phyloP scores from a whole-genome alignment of 352 stramenopile genomes.

The Phytophthora pistaciae region DNA sequence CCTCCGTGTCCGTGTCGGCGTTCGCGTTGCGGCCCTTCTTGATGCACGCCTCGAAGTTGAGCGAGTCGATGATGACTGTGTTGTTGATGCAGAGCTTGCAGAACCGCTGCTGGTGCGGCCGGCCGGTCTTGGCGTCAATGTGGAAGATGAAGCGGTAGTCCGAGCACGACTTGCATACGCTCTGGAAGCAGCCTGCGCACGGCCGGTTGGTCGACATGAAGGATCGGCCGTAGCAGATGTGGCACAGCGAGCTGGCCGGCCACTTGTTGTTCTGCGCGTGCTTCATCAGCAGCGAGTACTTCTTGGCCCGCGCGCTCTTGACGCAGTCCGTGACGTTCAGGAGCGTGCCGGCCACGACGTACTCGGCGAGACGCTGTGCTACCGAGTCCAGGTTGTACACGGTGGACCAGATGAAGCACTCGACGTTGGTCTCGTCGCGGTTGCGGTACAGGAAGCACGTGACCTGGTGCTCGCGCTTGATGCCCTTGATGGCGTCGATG shows the following conservation, averaged over 20 bases:
- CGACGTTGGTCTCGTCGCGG: constrained; percentile 37
- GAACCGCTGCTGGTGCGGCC: constrained; percentile 50
- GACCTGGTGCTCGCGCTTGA: constrained; percentile 59
- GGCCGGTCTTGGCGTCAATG: constrained; percentile 46
- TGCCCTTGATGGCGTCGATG: constrained; percentile 49
- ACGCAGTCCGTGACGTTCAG: constrained; percentile 47
- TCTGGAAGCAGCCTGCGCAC: constrained; percentile 56
- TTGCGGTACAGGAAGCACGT: constrained; percentile 57
- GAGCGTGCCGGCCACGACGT: constrained; percentile 47
- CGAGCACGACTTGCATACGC: constrained; percentile 57
- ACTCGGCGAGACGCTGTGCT: constrained; percentile 49
- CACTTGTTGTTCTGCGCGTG: constrained; percentile 43
- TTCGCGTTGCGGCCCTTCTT: constrained; percentile 25
- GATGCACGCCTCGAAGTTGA: constrained; percentile 43
- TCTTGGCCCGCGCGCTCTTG: constrained; percentile 53
- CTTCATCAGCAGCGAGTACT: constrained; percentile 49
- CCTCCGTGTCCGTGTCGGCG: constrained; percentile 31
- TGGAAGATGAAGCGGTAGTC: constrained; percentile 58
- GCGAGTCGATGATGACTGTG: constrained; percentile 38
- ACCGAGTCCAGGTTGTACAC: constrained; percentile 54
- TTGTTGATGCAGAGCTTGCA: constrained; percentile 59
- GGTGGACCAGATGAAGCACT: constrained; percentile 55
- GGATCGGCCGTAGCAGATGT: constrained; percentile 53
- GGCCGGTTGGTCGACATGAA: constrained; percentile 50
- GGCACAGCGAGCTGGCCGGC: constrained; percentile 42